A percentile compares a stretch with the other conserved stretches of the same genome.
phyloP scores from a whole-genome alignment of 352 stramenopile species.

The Pythium scleroteichum region DNA sequence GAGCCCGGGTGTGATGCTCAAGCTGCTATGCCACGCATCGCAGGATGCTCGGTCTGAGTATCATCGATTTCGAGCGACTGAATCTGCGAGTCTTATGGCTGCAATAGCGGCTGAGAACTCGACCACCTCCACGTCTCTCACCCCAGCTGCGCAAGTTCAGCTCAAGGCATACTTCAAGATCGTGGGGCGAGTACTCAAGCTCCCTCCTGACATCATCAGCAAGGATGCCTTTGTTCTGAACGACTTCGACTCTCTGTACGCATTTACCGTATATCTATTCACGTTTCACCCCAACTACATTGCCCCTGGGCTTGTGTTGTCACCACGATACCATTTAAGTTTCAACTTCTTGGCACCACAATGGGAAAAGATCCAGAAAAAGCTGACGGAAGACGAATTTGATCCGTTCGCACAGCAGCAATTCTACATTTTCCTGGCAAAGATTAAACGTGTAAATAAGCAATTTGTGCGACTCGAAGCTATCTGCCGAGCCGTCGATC shows the following conservation, averaged over 20 bases:
- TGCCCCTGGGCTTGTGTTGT: constrained; percentile 41
- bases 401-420: constrained; percentile 72
- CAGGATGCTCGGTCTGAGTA: constrained; percentile 53
- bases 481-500: constrained; percentile 47
- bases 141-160: constrained; percentile 53
- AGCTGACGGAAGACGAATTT: constrained; percentile 54
- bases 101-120: constrained; percentile 45
- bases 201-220: constrained; percentile 65
- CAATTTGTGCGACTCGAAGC: constrained; percentile 62
- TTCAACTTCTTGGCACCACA: constrained; percentile 57
- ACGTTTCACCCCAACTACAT: constrained; percentile 69
- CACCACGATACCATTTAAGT: constrained; percentile 56
- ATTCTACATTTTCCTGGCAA: constrained; percentile 72
- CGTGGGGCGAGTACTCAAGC: constrained; percentile 41
- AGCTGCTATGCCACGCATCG: constrained; percentile 68
- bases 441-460: constrained; percentile 61
- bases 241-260: constrained; percentile 77
- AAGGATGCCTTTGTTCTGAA: constrained; percentile 69
- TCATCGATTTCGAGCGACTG: constrained; percentile 44
- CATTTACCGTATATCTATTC: constrained; percentile 63
- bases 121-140: constrained; percentile 54
- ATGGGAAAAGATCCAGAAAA: constrained; percentile 71
- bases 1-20: constrained; percentile 67
- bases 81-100: constrained; percentile 29
- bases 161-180: constrained; percentile 79